These are phyloP conservation scores for Discostella stelligera DNA, from an alignment of 352 stramenopile species.

Conservation along the genomic window DNA sequence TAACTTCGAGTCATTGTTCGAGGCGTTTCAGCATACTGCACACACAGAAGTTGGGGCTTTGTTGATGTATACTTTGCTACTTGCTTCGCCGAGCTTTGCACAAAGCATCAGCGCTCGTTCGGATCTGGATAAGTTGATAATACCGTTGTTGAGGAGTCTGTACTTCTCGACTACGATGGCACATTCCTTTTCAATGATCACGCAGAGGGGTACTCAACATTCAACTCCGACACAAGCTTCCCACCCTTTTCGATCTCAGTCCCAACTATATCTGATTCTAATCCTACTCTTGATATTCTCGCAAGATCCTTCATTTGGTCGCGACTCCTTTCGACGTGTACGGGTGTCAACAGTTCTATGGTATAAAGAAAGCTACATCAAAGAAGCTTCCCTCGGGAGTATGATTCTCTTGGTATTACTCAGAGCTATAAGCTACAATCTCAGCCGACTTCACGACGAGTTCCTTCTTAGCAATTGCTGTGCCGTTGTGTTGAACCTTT, in stretches of 20 bases:
- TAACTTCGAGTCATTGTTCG: conserved; percentile 79
- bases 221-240: conserved; percentile 25
- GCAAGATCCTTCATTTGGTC: conserved; percentile 79
- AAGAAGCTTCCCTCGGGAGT: conserved; percentile 72
- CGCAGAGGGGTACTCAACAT: conserved; percentile 22
- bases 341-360: conserved; percentile 54
- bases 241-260: conserved; percentile 71
- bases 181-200: conserved; percentile 16
- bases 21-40: conserved; percentile 57
- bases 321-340: conserved; percentile 70
- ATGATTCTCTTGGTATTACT: conserved; percentile 71
- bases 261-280: conserved; percentile 80
- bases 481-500: conserved; percentile 76
- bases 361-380: conserved; percentile 77
- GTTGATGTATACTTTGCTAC: conserved; percentile 72
- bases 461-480: conserved; percentile 82
- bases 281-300: conserved; percentile 81
- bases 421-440: conserved; percentile 67
- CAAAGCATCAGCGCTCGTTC: conserved; percentile 58
- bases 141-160: conserved; percentile 74
- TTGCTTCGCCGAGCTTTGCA: conserved; percentile 71
- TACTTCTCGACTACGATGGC: conserved; percentile 63
- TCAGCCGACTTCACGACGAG: conserved; percentile 69
- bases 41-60: conserved; percentile 77
- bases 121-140: conserved; percentile 72